A percentile compares a stretch with the other conserved stretches of the same genome.
Conservation (phyloP, 2,329 filamentous ascomycete species). For the Xylaria sp. region DNA sequence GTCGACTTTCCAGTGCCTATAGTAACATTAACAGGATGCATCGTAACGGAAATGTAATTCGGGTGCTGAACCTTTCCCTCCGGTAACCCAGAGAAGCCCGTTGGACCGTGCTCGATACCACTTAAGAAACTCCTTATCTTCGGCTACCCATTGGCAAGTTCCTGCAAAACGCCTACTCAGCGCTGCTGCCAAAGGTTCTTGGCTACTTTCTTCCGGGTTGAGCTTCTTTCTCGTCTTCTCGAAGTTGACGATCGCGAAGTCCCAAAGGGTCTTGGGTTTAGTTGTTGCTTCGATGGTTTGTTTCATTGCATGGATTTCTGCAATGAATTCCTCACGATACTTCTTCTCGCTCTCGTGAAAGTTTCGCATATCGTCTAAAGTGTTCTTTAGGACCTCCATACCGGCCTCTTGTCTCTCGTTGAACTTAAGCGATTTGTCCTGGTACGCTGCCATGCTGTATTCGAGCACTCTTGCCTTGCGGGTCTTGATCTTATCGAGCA, state of each 20-base stretch:
- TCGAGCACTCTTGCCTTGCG: constrained; percentile 13
- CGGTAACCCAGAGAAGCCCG: constrained; percentile 1
- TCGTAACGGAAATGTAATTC: not conserved
- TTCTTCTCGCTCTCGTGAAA: constrained; percentile 8
- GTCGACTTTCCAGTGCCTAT: constrained; percentile 9
- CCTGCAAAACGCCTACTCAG: not conserved
- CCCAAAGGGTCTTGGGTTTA: constrained; percentile 5
- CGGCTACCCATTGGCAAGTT: constrained; percentile 4
- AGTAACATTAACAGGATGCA: not conserved
- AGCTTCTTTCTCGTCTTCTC: constrained; percentile 3
- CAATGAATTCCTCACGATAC: constrained; percentile 4
- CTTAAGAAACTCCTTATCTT: not conserved
- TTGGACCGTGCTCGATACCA: constrained; percentile 5
- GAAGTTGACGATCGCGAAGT: constrained; percentile 1
- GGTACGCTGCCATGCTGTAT: constrained; percentile 12
- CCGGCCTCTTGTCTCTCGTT: constrained; percentile 4
- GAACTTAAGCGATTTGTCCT: constrained; percentile 12
- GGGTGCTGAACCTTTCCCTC: not conserved
- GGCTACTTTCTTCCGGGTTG: not conserved
- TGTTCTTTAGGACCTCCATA: constrained; percentile 3
- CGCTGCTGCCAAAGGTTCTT: not conserved
- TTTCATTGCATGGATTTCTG: constrained; percentile 7
- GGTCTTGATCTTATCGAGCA: constrained; percentile 5
- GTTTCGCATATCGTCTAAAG: not conserved
- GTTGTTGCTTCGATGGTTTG: constrained; percentile 3